Evolutionary conservation across 2,329 filamentous ascomycete species (phyloP).

Genomic region (Drechslerella dactyloides): DNA sequence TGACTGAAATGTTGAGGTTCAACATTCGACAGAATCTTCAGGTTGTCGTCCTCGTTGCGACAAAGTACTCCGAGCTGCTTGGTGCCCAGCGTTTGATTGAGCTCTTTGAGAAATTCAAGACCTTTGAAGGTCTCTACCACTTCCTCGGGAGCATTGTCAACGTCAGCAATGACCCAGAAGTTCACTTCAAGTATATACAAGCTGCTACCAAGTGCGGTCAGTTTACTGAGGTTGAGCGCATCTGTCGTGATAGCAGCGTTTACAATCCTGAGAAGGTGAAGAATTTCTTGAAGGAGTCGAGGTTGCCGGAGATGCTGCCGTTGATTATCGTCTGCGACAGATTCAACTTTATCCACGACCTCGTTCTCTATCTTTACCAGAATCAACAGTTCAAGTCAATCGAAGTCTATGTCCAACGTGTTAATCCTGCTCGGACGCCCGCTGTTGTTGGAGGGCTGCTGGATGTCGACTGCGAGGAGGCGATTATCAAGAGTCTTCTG

Average conservation of each 20-base stretch:
- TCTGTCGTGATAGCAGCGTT: constrained; percentile 89
- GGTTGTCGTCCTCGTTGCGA: constrained; percentile 91
- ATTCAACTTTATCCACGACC: constrained; percentile 98
- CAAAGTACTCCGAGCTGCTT: constrained; percentile 95
- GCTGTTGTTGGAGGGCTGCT: constrained; percentile 91
- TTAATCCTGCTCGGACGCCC: constrained; percentile 89
- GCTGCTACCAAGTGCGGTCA: constrained; percentile 92
- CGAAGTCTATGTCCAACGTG: constrained; percentile 94
- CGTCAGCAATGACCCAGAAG: constrained; percentile 89
- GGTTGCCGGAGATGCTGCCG: constrained; percentile 87
- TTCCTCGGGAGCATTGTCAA: constrained; percentile 98
- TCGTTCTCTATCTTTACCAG: constrained; percentile 96
- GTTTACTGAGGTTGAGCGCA: constrained; percentile 93
- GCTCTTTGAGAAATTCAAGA: constrained; percentile 96
- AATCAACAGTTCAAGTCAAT: constrained; percentile 99
- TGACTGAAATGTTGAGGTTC: constrained; percentile 93
- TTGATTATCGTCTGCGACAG: constrained; percentile 98
- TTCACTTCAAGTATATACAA: constrained; percentile 99
- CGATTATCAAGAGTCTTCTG: constrained; percentile 90
- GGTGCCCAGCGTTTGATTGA: constrained; percentile 87
- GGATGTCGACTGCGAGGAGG: constrained; percentile 96
- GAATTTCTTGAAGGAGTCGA: constrained; percentile 98
- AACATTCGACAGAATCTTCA: constrained; percentile 98
- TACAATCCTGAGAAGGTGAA: constrained; percentile 96
- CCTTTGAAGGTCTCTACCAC: constrained; percentile 94